phyloP scores from a whole-genome alignment of 495 filamentous ascomycete genomes.

The Aspergillus campestris region DNA sequence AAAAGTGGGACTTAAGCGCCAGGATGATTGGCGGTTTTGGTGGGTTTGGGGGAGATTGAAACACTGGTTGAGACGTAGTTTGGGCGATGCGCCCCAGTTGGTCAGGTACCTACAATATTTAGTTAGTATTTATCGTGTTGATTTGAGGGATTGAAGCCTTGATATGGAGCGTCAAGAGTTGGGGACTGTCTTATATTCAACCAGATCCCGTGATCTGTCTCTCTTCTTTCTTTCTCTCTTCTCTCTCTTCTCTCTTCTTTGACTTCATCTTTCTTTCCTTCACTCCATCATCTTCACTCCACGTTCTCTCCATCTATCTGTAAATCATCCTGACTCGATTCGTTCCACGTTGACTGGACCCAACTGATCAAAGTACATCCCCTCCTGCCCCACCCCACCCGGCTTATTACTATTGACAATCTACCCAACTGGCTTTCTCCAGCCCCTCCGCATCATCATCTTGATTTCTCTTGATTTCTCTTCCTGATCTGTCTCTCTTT shows the following conservation, averaged over 20 bases:
- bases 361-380: no score
- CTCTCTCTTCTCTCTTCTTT: neutral
- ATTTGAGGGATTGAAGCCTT: neutral
- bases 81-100: neutral
- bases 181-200: no score
- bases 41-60: conserved; percentile 7
- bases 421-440: neutral
- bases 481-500: neutral
- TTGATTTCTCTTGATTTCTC: conserved; percentile 1
- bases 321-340: neutral
- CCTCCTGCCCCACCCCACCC: no score
- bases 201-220: neutral
- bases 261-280: conserved; percentile 5
- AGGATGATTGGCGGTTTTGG: conserved; percentile 6
- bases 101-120: no score
- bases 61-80: conserved; percentile 16
- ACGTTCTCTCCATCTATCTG: no score
- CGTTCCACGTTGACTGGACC: neutral
- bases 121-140: neutral
- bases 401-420: no score
- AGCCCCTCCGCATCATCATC: conserved; percentile 5
- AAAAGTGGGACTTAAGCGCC: conserved; percentile 6
- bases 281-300: neutral
- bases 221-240: neutral
- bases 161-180: no score